Conservation (phyloP, 106 monocot species). For the Phalaenopsis equestris region DNA sequence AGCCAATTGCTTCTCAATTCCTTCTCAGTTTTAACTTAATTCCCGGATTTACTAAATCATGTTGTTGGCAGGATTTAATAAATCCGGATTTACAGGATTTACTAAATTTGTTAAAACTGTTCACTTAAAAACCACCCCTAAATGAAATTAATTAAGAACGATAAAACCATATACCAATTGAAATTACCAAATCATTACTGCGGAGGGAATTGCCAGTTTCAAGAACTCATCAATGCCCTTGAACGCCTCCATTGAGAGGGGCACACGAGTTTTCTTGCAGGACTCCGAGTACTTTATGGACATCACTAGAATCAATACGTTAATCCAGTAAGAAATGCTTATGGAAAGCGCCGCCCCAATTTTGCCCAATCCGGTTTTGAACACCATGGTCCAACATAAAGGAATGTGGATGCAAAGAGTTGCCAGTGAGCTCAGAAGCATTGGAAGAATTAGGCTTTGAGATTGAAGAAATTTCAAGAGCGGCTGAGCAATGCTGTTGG, state of each 20-base stretch:
- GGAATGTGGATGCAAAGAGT: conserved; percentile 21
- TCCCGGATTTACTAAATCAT: no score
- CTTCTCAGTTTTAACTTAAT: no score
- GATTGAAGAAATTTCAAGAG: conserved; percentile 28
- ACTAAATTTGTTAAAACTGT: no score
- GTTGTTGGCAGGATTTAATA: no score
- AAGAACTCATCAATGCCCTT: conserved; percentile 10
- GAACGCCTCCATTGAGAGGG: conserved; percentile 32
- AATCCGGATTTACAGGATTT: no score
- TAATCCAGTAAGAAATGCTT: conserved; percentile 39
- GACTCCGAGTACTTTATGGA: conserved; percentile 40
- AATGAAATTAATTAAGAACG: background rate
- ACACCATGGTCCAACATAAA: conserved; percentile 55
- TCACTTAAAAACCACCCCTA: no score
- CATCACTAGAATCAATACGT: conserved; percentile 32
- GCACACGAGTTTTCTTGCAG: conserved; percentile 40
- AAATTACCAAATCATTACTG: conserved; percentile 21
- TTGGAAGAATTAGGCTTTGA: conserved; percentile 14
- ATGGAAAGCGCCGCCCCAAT: conserved; percentile 54
- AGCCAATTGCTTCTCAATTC: no score
- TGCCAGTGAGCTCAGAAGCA: conserved; percentile 13
- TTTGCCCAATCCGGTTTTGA: conserved; percentile 38
- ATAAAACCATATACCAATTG: background rate
- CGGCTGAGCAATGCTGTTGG: conserved; percentile 19
- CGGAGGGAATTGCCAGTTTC: conserved; percentile 14